Base-by-base conservation (phyloP, 345 rosid species). In the Pugionium cornutum region DNA sequence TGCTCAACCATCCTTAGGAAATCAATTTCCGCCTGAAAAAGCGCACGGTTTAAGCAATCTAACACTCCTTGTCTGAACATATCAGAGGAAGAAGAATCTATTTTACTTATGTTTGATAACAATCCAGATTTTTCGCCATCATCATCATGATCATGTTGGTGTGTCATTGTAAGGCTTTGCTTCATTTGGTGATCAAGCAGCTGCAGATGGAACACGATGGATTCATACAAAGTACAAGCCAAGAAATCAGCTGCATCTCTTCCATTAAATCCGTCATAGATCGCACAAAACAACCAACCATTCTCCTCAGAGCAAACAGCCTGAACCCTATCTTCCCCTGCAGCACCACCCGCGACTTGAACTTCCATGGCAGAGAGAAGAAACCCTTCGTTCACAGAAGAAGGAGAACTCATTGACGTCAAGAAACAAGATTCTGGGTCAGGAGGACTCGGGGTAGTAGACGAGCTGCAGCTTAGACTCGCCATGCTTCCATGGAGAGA, bases 241-340 rank as follows among this genome's bases (percentile, higher is more conserved):
- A 90, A 81, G 84, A 90, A 94, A 79, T 94, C 99, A 75, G 97
- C 99, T 6, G 99, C 99, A 75, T 90, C 99, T 74, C 97, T 84
- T 56, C 99, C 97, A 57, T 94, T 94, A 58, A 94, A 94, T 6
- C 99, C 99, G 47, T 90, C 99, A 58, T 86, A 94, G 32, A 94
- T 88, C 5, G 87, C 96, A 42, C 99, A 90, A 57, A 88, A 90
- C 7, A 94, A 83, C 95, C 87, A 88, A 18, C 95, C 97, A 27
- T 90, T 83, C 78, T 94, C 99, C 73, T 90, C 97, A 60, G 96
- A 94, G 72, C 99, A 94, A 69, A 94, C 95, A 43, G 97, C 99
- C 70, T 90, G 99, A 69, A 94, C 97, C 59, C 97, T 83, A 77
- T 88, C 99, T 77, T 94, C 97, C 28, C 99, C 99, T 7, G 99